phyloP scores from a whole-genome alignment of 176 grass and related monocot species.

The Avena sativa region DNA sequence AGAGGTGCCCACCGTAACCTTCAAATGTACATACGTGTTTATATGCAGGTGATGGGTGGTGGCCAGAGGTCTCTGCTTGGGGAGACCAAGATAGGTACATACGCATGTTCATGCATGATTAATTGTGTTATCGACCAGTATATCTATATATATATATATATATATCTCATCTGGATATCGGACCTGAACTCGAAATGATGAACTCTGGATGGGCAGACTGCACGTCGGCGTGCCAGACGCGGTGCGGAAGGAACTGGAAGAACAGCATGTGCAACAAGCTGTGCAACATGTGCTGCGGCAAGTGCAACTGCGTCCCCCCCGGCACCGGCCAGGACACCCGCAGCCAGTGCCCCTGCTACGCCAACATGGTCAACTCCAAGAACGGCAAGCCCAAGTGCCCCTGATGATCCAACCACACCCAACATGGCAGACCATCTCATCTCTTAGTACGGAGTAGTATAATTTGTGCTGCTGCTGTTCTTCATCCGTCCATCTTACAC shows the following conservation, averaged over 20 bases:
- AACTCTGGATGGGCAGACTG: conserved; percentile 50
- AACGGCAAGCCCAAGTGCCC: conserved; percentile 49
- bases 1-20: no score
- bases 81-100: neutral
- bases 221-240: conserved; percentile 40
- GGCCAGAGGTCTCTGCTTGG: neutral
- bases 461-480: no score
- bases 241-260: conserved; percentile 73
- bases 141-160: neutral
- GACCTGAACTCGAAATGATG: neutral
- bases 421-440: no score
- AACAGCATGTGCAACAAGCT: conserved; percentile 77
- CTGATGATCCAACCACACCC: neutral
- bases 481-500: no score
- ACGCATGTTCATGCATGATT: neutral
- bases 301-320: conserved; percentile 75
- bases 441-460: no score
- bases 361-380: conserved; percentile 41
- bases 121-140: neutral
- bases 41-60: neutral
- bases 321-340: conserved; percentile 71
- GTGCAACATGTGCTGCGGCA: conserved; percentile 74
- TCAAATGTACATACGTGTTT: no score
- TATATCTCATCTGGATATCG: neutral
- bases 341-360: conserved; percentile 49